A percentile compares a stretch with the other conserved stretches of the same genome.
These are phyloP conservation scores for Adansonia rubrostipa DNA, from an alignment of 441 rosid species.

Conservation along the genomic window DNA sequence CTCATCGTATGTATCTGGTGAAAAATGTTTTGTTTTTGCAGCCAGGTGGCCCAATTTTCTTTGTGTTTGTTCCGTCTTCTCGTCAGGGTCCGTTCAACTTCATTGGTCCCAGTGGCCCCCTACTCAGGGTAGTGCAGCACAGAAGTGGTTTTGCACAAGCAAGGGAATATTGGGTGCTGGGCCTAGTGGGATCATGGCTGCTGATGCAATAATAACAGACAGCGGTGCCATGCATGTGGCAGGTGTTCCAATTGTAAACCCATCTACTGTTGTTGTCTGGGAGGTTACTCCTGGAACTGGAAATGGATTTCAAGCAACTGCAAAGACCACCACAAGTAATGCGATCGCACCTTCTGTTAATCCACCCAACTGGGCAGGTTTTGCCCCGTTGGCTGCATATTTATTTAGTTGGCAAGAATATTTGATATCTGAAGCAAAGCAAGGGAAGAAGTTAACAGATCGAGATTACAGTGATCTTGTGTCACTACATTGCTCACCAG, in stretches of 20 bases:
- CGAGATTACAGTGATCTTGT: slow-evolving; percentile 70
- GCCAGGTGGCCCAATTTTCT: slow-evolving; percentile 99
- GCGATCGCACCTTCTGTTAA: slow-evolving; percentile 87
- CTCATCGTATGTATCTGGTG: neutral
- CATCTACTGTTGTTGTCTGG: slow-evolving; percentile 99
- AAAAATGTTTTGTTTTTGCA: slow-evolving; percentile 46
- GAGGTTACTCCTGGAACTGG: slow-evolving; percentile 99
- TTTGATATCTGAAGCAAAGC: slow-evolving; percentile 76
- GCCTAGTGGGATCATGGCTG: slow-evolving; percentile 99
- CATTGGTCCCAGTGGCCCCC: slow-evolving; percentile 99
- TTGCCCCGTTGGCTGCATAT: slow-evolving; percentile 97
- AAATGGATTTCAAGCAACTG: slow-evolving; percentile 83
- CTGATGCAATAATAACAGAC: slow-evolving; percentile 97
- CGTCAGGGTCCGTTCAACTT: slow-evolving; percentile 97
- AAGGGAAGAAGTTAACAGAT: slow-evolving; percentile 69
- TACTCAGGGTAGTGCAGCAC: slow-evolving; percentile 65
- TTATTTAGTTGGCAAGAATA: slow-evolving; percentile 98
- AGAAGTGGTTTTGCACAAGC: slow-evolving; percentile 93
- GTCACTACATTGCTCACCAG: slow-evolving; percentile 94
- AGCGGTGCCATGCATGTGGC: slow-evolving; percentile 99
- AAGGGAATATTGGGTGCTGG: slow-evolving; percentile 99
- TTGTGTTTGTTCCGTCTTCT: slow-evolving; percentile 96
- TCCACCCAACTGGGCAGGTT: slow-evolving; percentile 96
- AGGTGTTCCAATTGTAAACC: slow-evolving; percentile 98
- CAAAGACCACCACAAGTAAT: slow-evolving; percentile 61